Evolutionary conservation across 495 filamentous ascomycete genomes (phyloP).

Genomic region (Sordaria brevicollis): DNA sequence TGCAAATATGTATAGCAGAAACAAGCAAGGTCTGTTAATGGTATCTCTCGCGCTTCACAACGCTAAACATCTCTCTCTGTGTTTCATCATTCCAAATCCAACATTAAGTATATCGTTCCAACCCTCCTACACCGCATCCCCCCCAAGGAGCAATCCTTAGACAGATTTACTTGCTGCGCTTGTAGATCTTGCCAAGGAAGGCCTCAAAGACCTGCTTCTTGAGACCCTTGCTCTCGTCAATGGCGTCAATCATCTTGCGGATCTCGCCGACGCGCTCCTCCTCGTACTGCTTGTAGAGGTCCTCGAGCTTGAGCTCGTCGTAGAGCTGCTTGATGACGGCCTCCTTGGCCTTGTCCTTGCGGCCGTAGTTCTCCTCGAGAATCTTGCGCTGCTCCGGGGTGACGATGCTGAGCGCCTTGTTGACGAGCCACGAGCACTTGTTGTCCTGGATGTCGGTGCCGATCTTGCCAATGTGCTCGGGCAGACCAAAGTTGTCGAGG

Average conservation of each 20-base stretch:
- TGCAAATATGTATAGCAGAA: not conserved
- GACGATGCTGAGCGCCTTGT: constrained; percentile 74
- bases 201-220: constrained; percentile 83
- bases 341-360: constrained; percentile 73
- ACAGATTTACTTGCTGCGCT: constrained; percentile 67
- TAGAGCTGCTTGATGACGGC: constrained; percentile 78
- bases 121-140: not conserved
- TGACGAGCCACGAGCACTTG: constrained; percentile 97
- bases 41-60: not conserved
- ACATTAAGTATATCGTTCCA: not conserved
- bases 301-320: constrained; percentile 70
- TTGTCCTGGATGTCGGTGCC: constrained; percentile 98
- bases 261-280: constrained; percentile 70
- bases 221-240: constrained; percentile 78
- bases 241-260: constrained; percentile 56
- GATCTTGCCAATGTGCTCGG: constrained; percentile 89
- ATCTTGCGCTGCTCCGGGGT: constrained; percentile 72
- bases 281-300: constrained; percentile 79
- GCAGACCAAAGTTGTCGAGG: constrained; percentile 91
- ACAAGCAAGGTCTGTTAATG: not conserved
- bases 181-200: constrained; percentile 94
- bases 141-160: not conserved
- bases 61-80: not conserved
- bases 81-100: not conserved
- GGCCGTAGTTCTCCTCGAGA: constrained; percentile 78